These are phyloP conservation scores for Populus hybrid DNA, from an alignment of 441 rosid species.

Conservation along the genomic window DNA sequence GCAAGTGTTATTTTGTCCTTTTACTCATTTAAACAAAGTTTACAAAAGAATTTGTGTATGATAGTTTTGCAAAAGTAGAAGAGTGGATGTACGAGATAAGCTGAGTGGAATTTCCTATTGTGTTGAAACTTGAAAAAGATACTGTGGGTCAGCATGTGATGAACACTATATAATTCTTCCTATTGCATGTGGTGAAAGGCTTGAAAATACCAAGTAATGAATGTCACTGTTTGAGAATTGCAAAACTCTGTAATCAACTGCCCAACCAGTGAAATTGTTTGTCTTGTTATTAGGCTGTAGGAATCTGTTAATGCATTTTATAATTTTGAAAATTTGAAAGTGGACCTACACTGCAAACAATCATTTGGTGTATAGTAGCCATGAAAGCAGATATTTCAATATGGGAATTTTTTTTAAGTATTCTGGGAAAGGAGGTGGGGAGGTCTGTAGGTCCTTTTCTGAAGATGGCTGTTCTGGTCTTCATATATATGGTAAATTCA, in stretches of 20 bases:
- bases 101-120: constrained; percentile 5
- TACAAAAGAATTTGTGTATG: neutral
- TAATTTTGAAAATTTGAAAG: constrained; percentile 2
- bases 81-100: neutral
- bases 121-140: neutral
- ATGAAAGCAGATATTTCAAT: neutral
- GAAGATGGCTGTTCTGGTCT: neutral
- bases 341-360: neutral
- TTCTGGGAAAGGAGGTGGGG: neutral
- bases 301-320: neutral
- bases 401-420: neutral
- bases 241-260: neutral
- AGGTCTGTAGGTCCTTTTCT: neutral
- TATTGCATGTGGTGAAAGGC: neutral
- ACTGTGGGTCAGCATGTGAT: neutral
- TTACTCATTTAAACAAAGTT: neutral
- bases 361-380: neutral
- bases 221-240: neutral
- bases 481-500: neutral
- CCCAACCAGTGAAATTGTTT: neutral
- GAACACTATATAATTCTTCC: neutral
- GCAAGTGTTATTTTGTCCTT: neutral
- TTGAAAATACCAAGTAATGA: neutral
- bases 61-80: neutral
- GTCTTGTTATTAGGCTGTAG: neutral